phyloP scores from a whole-genome alignment of 306 rosid species.

The Lathyrus oleraceus region DNA sequence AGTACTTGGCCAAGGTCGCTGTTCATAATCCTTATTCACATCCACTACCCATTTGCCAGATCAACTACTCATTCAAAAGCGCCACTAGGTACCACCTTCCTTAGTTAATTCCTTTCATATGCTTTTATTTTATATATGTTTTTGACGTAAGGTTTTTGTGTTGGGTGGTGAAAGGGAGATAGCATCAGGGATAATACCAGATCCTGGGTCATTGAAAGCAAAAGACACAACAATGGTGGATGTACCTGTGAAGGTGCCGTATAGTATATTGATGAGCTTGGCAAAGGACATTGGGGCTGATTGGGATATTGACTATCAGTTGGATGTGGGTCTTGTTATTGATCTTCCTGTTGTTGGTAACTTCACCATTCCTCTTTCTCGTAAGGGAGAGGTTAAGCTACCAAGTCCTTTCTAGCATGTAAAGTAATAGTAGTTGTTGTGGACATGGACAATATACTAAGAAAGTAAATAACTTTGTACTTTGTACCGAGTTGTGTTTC shows the following conservation, averaged over 20 bases:
- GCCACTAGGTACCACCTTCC: neutral
- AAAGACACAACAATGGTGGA: conserved; percentile 55
- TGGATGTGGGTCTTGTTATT: conserved; percentile 60
- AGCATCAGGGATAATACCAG: conserved; percentile 71
- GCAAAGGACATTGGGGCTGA: conserved; percentile 74
- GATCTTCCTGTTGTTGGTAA: conserved; percentile 76
- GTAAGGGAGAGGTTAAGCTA: conserved; percentile 79
- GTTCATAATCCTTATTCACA: conserved; percentile 62
- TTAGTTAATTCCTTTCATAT: neutral
- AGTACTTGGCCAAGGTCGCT: conserved; percentile 61
- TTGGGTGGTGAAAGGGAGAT: conserved; percentile 51
- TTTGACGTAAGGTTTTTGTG: neutral
- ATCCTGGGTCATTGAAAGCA: conserved; percentile 76
- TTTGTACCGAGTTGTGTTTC: too few relatives aligned
- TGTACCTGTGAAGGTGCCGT: conserved; percentile 72
- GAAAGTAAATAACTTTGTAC: neutral
- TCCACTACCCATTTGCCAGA: conserved; percentile 64
- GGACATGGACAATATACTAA: neutral
- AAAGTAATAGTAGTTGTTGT: too few relatives aligned
- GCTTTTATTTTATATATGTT: neutral
- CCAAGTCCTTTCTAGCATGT: conserved; percentile 53
- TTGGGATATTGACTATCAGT: conserved; percentile 83
- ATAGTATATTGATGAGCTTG: conserved; percentile 60
- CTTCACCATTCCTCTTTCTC: conserved; percentile 71
- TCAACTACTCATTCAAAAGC: conserved; percentile 68